These are phyloP conservation scores for Aphanomyces euteiches DNA, from an alignment of 352 stramenopile species.

Conservation along the genomic window DNA sequence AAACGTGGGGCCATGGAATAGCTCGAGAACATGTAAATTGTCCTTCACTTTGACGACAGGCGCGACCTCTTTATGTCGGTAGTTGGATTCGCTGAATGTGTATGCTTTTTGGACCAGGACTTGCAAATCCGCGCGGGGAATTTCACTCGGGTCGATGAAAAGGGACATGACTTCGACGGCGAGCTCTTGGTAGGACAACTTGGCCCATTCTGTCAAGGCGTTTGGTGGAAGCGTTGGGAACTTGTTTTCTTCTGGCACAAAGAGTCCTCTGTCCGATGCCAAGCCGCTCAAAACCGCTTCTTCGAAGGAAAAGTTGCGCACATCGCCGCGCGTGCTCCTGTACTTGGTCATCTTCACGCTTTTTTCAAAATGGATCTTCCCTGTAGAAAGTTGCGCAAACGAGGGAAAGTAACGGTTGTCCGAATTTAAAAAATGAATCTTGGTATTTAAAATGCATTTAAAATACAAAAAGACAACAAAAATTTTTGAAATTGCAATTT, in stretches of 20 bases:
- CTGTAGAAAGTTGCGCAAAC: conserved; percentile 9
- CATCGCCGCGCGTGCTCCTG: conserved; percentile 75
- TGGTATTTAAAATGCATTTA: too few species aligned
- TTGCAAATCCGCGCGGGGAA: conserved; percentile 86
- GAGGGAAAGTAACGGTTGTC: background rate
- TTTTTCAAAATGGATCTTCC: conserved; percentile 1
- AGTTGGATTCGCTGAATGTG: conserved; percentile 66
- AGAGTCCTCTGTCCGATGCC: conserved; percentile 73
- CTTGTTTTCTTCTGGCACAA: conserved; percentile 71
- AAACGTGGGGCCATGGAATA: conserved; percentile 99
- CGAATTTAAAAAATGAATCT: too few species aligned
- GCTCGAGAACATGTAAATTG: conserved; percentile 91
- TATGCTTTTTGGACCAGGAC: conserved; percentile 93
- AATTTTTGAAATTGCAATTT: too few species aligned
- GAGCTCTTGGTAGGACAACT: conserved; percentile 93
- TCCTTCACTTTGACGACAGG: conserved; percentile 90
- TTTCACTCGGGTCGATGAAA: conserved; percentile 95
- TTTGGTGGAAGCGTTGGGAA: conserved; percentile 72
- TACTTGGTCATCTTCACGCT: conserved; percentile 65
- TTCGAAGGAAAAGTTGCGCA: conserved; percentile 80
- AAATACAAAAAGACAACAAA: too few species aligned
- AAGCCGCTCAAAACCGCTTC: conserved; percentile 83
- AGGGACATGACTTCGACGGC: conserved; percentile 94
- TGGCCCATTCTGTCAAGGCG: conserved; percentile 74
- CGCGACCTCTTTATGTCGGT: conserved; percentile 91